phyloP scores from a whole-genome alignment of 208 protist genomes.

The Trypanosoma congolense region DNA sequence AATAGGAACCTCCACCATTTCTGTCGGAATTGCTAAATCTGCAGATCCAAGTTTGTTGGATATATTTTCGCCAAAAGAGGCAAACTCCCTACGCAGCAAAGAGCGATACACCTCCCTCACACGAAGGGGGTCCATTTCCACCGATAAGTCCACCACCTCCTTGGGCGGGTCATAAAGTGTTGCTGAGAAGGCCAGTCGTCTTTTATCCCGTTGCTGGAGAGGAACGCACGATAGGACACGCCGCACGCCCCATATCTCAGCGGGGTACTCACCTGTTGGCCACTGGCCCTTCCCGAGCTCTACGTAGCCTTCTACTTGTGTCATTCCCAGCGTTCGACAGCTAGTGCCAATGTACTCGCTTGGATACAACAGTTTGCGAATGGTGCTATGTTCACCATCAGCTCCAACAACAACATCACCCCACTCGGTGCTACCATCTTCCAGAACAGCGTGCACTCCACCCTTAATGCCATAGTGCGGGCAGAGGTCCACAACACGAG shows the following conservation, averaged over 20 bases:
- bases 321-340: constrained; percentile 60
- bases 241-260: constrained; percentile 55
- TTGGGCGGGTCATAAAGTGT: constrained; percentile 51
- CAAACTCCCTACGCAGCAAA: constrained; percentile 53
- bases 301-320: constrained; percentile 77
- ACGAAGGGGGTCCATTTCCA: constrained; percentile 35
- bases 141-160: constrained; percentile 46
- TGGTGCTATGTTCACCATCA: constrained; percentile 80
- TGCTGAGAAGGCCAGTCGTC: constrained; percentile 60
- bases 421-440: constrained; percentile 77
- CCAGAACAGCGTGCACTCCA: constrained; percentile 71
- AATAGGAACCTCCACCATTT: constrained; percentile 78
- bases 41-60: constrained; percentile 31
- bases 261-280: constrained; percentile 42
- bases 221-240: constrained; percentile 43
- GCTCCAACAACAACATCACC: constrained; percentile 87
- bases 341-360: constrained; percentile 64
- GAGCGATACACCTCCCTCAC: constrained; percentile 39
- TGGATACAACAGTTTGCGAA: constrained; percentile 77
- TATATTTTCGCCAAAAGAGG: constrained; percentile 40
- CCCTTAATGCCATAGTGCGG: constrained; percentile 82
- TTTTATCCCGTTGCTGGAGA: constrained; percentile 36
- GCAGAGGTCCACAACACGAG: constrained; percentile 68
- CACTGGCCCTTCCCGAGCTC: constrained; percentile 26
- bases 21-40: constrained; percentile 56